These are phyloP conservation scores for Populus hybrid DNA, from an alignment of 441 rosid species.

Conservation along the genomic window DNA sequence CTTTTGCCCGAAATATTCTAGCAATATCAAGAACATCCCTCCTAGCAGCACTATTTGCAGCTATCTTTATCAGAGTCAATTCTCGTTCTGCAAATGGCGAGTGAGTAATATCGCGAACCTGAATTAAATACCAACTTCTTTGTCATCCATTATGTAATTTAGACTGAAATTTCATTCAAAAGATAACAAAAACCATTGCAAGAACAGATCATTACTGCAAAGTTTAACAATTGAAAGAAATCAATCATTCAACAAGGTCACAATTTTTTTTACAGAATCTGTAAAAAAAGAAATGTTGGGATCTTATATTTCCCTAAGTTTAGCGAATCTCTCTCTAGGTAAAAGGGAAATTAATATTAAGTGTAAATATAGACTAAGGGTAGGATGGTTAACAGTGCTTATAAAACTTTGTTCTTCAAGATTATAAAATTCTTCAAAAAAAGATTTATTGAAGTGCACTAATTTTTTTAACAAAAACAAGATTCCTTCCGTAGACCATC, in stretches of 20 bases:
- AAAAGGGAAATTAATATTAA: background rate
- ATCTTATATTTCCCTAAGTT: background rate
- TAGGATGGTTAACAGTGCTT: background rate
- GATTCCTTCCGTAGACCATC: background rate
- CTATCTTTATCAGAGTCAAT: conserved; percentile 69
- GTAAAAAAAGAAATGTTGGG: background rate
- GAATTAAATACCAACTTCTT: conserved; percentile 11
- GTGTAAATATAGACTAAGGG: background rate
- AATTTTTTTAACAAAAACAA: background rate
- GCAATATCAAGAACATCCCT: conserved; percentile 74
- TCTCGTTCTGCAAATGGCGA: conserved; percentile 75
- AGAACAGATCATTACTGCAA: background rate
- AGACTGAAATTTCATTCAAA: background rate
- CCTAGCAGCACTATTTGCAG: conserved; percentile 59
- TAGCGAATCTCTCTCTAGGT: background rate
- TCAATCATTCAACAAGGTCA: background rate
- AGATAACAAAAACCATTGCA: background rate
- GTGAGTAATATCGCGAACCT: conserved; percentile 61
- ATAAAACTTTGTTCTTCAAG: background rate
- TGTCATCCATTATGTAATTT: conserved; percentile 1
- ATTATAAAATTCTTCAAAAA: background rate
- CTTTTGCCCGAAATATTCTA: conserved; percentile 63
- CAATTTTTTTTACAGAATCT: background rate
- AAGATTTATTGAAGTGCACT: background rate
- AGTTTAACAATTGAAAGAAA: background rate